These are phyloP conservation scores for Ophiostoma ips DNA, from an alignment of 2,329 filamentous ascomycete genomes.

Conservation along the genomic window DNA sequence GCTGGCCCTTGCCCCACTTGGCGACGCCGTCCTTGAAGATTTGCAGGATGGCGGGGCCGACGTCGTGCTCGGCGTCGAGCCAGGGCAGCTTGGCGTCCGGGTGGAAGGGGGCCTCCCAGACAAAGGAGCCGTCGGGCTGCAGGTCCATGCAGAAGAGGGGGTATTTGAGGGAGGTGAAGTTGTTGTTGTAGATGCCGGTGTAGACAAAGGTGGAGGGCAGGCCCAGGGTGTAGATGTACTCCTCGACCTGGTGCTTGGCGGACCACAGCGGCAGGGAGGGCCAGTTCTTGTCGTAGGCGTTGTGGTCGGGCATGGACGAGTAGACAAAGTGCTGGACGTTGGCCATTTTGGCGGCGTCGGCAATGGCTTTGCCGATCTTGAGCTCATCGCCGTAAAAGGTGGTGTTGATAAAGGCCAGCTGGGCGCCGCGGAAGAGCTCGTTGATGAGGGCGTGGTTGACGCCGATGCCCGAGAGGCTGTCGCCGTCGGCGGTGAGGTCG, in stretches of 20 bases:
- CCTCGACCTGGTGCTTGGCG: constrained; percentile 82
- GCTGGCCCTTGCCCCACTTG: constrained; percentile 60
- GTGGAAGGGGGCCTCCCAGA: constrained; percentile 90
- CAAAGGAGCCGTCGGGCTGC: constrained; percentile 69
- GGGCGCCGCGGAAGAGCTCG: constrained; percentile 67
- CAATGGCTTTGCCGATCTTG: constrained; percentile 73
- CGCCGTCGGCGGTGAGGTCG: constrained; percentile 56
- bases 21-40: constrained; percentile 85
- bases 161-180: constrained; percentile 86
- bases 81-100: constrained; percentile 80
- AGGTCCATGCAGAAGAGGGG: constrained; percentile 93
- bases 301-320: constrained; percentile 93
- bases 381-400: constrained; percentile 94
- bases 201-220: constrained; percentile 88
- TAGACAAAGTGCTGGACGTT: constrained; percentile 88
- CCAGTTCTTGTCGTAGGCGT: constrained; percentile 62
- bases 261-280: constrained; percentile 81
- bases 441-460: constrained; percentile 61
- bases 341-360: constrained; percentile 74
- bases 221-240: constrained; percentile 71
- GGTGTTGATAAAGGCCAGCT: constrained; percentile 94
- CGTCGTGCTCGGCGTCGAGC: constrained; percentile 92
- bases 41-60: constrained; percentile 81
- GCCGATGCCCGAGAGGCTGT: constrained; percentile 42
- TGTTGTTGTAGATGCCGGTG: constrained; percentile 97